Percentiles rank a stretch among this genome's conserved stretches.
These are phyloP conservation scores for Ceriops tagal DNA, from an alignment of 345 rosid genomes.

Conservation along the genomic window DNA sequence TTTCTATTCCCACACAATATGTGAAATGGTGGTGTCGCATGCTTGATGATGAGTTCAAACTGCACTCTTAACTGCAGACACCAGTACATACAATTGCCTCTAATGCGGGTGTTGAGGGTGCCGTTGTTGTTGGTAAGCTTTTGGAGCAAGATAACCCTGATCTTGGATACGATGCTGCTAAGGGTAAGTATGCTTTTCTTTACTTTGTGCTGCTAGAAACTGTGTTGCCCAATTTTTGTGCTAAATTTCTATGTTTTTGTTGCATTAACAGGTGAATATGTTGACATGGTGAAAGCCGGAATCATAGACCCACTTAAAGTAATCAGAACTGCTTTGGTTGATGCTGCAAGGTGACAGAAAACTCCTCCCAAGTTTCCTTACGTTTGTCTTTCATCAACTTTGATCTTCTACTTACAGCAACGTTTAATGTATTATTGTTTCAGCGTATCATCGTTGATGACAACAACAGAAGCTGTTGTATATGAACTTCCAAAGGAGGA, in stretches of 20 bases:
- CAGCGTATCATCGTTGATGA: constrained; percentile 91
- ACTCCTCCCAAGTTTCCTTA: not conserved
- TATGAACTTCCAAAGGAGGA: constrained; percentile 84
- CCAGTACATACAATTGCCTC: constrained; percentile 81
- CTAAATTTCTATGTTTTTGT: not conserved
- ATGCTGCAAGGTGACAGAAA: constrained; percentile 73
- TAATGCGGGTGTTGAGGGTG: constrained; percentile 96
- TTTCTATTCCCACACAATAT: too few species aligned
- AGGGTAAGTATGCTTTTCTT: constrained; percentile 48
- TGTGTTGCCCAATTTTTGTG: not conserved
- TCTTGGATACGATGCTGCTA: constrained; percentile 95
- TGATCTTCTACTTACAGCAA: too few species aligned
- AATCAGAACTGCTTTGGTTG: constrained; percentile 90
- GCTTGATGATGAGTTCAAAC: not conserved
- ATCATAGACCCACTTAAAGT: constrained; percentile 92
- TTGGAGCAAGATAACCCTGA: constrained; percentile 81
- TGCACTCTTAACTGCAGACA: constrained; percentile 40
- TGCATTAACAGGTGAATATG: constrained; percentile 64
- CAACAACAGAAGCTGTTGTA: constrained; percentile 88
- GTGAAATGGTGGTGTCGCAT: too few species aligned
- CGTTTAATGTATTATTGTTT: not conserved
- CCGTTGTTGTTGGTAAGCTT: constrained; percentile 90
- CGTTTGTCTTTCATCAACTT: not conserved
- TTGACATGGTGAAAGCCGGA: constrained; percentile 93
- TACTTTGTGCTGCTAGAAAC: not conserved